A percentile compares a stretch with the other conserved stretches of the same genome.
Evolutionary conservation across 1,284 basidiomycete species (phyloP).

Genomic region (Tremellales sp.): DNA sequence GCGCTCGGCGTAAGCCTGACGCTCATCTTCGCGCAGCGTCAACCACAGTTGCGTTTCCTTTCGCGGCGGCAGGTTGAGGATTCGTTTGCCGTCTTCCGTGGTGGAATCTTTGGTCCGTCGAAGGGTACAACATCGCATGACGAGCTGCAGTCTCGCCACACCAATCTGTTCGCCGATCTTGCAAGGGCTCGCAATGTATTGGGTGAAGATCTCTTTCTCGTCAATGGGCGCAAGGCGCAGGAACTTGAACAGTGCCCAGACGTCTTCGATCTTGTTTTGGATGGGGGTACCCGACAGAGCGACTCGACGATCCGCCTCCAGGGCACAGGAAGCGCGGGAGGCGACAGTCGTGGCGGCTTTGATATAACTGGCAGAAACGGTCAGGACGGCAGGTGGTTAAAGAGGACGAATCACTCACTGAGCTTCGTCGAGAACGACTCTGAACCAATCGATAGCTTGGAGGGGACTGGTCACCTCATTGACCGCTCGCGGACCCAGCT

Average conservation of each 20-base stretch:
- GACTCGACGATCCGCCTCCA: constrained; percentile 86
- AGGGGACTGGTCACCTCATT: constrained; percentile 75
- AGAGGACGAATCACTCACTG: constrained; percentile 63
- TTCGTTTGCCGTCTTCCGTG: constrained; percentile 72
- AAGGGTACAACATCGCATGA: constrained; percentile 95
- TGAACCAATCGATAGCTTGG: constrained; percentile 95
- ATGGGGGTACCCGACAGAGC: constrained; percentile 97
- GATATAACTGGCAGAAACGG: constrained; percentile 68
- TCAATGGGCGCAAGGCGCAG: constrained; percentile 87
- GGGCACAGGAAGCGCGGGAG: constrained; percentile 89
- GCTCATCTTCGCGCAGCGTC: constrained; percentile 77
- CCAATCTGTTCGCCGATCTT: constrained; percentile 89
- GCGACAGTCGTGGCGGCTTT: constrained; percentile 93
- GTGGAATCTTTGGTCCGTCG: constrained; percentile 92
- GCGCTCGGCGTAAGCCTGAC: constrained; percentile 86
- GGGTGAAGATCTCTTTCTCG: constrained; percentile 88
- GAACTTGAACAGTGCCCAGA: constrained; percentile 95
- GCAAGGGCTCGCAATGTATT: constrained; percentile 85
- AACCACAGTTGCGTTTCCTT: constrained; percentile 80
- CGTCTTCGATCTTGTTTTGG: constrained; percentile 97
- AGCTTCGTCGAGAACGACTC: constrained; percentile 96
- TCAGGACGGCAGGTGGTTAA: not conserved
- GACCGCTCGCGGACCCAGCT: constrained; percentile 45
- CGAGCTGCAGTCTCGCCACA: constrained; percentile 86
- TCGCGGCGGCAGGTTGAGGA: constrained; percentile 82